Conservation (phyloP, 495 filamentous ascomycete genomes). For the Tirmania nivea region DNA sequence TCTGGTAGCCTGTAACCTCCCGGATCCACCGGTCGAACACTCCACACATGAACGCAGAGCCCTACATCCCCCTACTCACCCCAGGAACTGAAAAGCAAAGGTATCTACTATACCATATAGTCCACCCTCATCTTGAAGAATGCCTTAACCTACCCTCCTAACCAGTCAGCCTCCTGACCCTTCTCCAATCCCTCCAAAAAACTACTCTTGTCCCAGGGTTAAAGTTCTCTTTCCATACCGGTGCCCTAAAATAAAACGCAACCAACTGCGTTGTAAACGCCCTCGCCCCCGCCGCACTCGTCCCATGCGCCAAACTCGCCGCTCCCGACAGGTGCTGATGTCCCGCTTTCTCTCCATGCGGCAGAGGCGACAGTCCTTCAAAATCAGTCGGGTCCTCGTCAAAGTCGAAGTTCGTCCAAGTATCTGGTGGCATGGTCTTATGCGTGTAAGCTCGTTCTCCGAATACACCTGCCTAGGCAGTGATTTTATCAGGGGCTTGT, state of each 20-base stretch:
- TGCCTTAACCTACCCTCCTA: constrained; percentile 30
- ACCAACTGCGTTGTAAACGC: constrained; percentile 23
- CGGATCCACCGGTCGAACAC: too few relatives aligned
- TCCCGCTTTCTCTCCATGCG: too few relatives aligned
- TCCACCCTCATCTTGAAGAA: constrained; percentile 80
- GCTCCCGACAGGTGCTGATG: too few relatives aligned
- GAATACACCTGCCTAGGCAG: too few relatives aligned
- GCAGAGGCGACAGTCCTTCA: too few relatives aligned
- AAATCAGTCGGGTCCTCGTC: too few relatives aligned
- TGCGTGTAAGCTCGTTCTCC: too few relatives aligned
- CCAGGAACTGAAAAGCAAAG: constrained; percentile 36
- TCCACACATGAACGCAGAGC: too few relatives aligned
- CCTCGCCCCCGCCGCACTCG: not conserved
- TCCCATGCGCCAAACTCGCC: not conserved
- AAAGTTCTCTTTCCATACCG: constrained; percentile 23
- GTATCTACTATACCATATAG: constrained; percentile 51
- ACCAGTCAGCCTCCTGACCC: not conserved
- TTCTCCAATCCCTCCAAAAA: not conserved
- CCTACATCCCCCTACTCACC: constrained; percentile 23
- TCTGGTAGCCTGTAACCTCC: too few relatives aligned
- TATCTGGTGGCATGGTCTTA: too few relatives aligned
- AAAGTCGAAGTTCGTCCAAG: too few relatives aligned
- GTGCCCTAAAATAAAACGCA: constrained; percentile 75
- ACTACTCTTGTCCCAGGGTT: not conserved
- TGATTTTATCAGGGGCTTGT: too few relatives aligned